Percentiles rank a stretch among this genome's conserved stretches.
phyloP scores from a whole-genome alignment of 2,329 filamentous ascomycete species.

The Aspergillus felis region DNA sequence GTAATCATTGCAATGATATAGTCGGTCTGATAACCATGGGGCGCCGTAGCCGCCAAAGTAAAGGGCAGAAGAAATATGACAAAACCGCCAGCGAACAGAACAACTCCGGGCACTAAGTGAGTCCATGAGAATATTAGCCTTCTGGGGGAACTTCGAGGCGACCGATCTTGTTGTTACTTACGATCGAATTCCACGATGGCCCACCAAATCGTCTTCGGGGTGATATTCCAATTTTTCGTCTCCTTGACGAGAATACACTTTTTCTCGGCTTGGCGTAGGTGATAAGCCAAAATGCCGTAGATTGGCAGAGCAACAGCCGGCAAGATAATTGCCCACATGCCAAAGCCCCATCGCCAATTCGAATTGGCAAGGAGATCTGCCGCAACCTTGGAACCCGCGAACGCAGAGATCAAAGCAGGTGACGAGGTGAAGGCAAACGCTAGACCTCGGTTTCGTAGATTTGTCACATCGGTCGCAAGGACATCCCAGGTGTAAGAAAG shows the following conservation, averaged over 20 bases:
- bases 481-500: conserved; percentile 54
- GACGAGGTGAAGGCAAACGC: conserved; percentile 56
- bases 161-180: conserved; percentile 15
- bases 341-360: conserved; percentile 60
- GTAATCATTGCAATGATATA: conserved; percentile 49
- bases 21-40: conserved; percentile 39
- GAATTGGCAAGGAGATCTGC: conserved; percentile 46
- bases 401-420: conserved; percentile 59
- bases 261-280: conserved; percentile 53
- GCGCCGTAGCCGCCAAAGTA: conserved; percentile 43
- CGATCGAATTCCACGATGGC: conserved; percentile 54
- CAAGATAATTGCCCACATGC: conserved; percentile 56
- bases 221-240: conserved; percentile 41
- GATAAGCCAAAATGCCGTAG: conserved; percentile 48
- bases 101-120: conserved; percentile 48
- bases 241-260: conserved; percentile 45
- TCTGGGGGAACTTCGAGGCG: background rate
- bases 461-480: conserved; percentile 58
- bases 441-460: conserved; percentile 55
- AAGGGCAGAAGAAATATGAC: conserved; percentile 46
- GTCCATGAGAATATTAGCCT: background rate
- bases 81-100: conserved; percentile 56
- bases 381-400: conserved; percentile 48
- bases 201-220: conserved; percentile 48
- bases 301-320: conserved; percentile 54